Conservation (phyloP, 1,139 yeast species). For the Diutina sp. region DNA sequence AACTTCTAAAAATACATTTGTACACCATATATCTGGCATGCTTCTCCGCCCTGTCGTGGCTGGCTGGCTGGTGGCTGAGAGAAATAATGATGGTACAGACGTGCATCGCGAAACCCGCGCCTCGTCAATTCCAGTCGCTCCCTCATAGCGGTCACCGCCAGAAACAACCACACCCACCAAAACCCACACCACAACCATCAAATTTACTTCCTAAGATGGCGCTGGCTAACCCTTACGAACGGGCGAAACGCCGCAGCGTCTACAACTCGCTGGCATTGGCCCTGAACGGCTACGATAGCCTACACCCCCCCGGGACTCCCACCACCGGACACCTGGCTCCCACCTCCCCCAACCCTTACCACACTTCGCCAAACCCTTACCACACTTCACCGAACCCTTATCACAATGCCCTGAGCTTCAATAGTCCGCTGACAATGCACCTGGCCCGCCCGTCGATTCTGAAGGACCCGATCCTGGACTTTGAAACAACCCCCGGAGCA, state of each 20-base stretch:
- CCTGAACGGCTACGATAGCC: not conserved
- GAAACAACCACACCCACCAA: not conserved
- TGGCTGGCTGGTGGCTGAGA: not conserved
- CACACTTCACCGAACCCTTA: no score
- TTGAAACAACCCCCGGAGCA: not conserved
- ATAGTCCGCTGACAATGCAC: not conserved
- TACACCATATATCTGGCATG: not conserved
- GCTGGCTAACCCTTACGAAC: not conserved
- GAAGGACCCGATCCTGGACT: not conserved
- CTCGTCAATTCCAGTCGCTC: not conserved
- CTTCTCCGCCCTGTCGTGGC: not conserved
- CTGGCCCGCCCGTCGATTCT: not conserved
- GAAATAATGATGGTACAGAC: not conserved
- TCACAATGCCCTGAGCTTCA: not conserved
- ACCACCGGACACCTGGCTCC: not conserved
- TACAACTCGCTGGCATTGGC: not conserved
- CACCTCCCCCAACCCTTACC: not conserved
- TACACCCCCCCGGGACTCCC: not conserved
- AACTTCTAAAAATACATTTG: not conserved
- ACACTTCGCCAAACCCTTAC: no score
- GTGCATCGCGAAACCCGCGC: not conserved
- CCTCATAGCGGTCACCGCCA: not conserved
- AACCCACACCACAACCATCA: not conserved
- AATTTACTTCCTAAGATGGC: not conserved
- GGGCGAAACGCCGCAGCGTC: conserved; percentile 1